phyloP scores from a whole-genome alignment of 352 stramenopile species.

The Phytophthora aleatoria region DNA sequence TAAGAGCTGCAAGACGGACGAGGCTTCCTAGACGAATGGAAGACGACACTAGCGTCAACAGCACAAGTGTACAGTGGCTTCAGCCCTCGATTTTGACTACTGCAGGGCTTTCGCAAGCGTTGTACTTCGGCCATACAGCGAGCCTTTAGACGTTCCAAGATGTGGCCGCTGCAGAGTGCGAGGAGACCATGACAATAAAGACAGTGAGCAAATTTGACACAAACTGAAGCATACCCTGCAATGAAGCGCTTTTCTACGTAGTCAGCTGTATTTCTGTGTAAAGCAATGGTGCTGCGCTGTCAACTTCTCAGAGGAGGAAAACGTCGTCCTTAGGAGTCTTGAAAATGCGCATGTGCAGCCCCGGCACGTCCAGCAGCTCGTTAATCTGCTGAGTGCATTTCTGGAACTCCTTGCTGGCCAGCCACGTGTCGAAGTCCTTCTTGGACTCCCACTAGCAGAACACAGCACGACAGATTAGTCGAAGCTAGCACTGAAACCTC shows the following conservation, averaged over 20 bases:
- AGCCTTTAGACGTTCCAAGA: conserved; percentile 27
- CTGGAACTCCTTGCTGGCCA: conserved; percentile 79
- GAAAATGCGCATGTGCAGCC: conserved; percentile 84
- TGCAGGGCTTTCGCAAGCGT: conserved; percentile 7
- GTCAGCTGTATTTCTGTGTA: conserved; percentile 7
- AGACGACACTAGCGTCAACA: background rate
- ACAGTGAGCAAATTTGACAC: conserved; percentile 24
- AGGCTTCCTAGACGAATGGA: conserved; percentile 29
- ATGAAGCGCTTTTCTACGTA: conserved; percentile 23
- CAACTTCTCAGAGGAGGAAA: conserved; percentile 66
- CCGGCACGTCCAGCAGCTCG: conserved; percentile 81
- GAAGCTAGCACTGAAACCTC: conserved; percentile 1
- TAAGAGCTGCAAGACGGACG: conserved; percentile 57
- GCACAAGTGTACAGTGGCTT: conserved; percentile 21
- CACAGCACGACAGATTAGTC: conserved; percentile 2
- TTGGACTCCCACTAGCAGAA: conserved; percentile 69
- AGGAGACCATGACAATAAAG: conserved; percentile 8
- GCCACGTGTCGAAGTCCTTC: conserved; percentile 82
- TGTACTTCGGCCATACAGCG: conserved; percentile 19
- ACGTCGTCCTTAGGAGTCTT: conserved; percentile 81
- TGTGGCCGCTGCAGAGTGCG: conserved; percentile 13
- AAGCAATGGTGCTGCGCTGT: background rate
- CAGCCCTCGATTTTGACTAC: conserved; percentile 26
- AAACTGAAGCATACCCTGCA: conserved; percentile 16
- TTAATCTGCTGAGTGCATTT: conserved; percentile 83